A percentile compares a stretch with the other conserved stretches of the same genome.
Evolutionary conservation across 257 asterid species (phyloP).

Genomic region (Ophiorrhiza pumila): DNA sequence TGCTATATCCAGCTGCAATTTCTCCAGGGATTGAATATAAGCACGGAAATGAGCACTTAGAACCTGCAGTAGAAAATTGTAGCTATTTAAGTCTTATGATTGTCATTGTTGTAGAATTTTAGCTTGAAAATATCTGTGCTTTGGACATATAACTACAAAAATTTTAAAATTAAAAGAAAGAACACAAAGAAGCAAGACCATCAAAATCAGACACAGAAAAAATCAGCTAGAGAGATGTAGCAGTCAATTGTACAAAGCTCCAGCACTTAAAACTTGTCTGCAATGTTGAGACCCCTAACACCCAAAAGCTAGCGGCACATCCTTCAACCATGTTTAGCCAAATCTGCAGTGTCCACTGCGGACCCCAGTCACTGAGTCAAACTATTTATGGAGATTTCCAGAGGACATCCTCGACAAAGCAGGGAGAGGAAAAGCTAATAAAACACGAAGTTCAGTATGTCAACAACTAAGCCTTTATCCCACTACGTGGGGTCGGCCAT

Average conservation of each 20-base stretch:
- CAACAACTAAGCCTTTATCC: not conserved
- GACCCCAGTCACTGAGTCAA: not conserved
- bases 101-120: not conserved
- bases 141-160: not conserved
- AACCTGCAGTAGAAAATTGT: conserved; percentile 44
- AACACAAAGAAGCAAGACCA: not conserved
- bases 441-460: not conserved
- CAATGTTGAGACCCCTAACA: not conserved
- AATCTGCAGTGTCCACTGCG: not conserved
- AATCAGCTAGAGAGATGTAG: not conserved
- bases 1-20: conserved; percentile 95
- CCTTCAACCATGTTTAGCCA: not conserved
- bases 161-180: too few species aligned
- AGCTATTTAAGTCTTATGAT: not conserved
- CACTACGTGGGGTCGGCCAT: too few species aligned
- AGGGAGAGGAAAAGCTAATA: not conserved
- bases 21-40: conserved; percentile 97
- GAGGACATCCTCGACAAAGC: not conserved
- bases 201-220: not conserved
- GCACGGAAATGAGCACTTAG: conserved; percentile 91
- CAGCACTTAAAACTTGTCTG: not conserved
- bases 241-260: not conserved
- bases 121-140: not conserved
- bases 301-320: not conserved
- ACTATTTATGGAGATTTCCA: not conserved